Percentiles rank a stretch among this genome's conserved stretches.
Evolutionary conservation across 495 filamentous ascomycete genomes (phyloP).

Genomic region (Acidiella bohemica): DNA sequence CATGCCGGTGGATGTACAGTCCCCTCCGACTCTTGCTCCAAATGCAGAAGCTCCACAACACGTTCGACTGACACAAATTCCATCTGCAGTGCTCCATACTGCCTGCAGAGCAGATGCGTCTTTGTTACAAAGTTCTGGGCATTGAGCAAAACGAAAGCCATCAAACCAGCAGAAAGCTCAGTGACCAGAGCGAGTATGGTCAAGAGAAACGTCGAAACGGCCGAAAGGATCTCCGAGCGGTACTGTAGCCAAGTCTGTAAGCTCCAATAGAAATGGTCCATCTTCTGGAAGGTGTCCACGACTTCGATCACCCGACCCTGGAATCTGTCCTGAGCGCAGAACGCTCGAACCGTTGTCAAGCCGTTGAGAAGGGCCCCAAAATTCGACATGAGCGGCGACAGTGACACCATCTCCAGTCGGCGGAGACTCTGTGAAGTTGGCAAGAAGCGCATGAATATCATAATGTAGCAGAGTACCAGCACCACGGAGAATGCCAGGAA

Average conservation of each 20-base stretch:
- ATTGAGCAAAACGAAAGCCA: slow-evolving; percentile 59
- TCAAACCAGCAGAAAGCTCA: slow-evolving; percentile 53
- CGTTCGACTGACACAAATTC: slow-evolving; percentile 79
- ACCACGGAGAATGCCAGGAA: slow-evolving; percentile 58
- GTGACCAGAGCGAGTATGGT: slow-evolving; percentile 58
- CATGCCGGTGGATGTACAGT: slow-evolving; percentile 50
- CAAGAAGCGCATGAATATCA: slow-evolving; percentile 59
- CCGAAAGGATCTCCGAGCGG: slow-evolving; percentile 60
- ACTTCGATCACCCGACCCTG: slow-evolving; percentile 60
- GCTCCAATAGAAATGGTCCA: slow-evolving; percentile 89
- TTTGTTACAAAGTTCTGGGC: slow-evolving; percentile 49
- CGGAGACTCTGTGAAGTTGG: slow-evolving; percentile 72
- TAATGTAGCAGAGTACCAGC: slow-evolving; percentile 48
- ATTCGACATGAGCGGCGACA: slow-evolving; percentile 72
- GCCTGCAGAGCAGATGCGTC: slow-evolving; percentile 58
- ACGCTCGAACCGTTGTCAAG: slow-evolving; percentile 65
- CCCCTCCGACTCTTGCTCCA: slow-evolving; percentile 59
- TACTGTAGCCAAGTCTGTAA: slow-evolving; percentile 70
- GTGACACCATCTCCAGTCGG: slow-evolving; percentile 68
- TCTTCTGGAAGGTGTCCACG: slow-evolving; percentile 73
- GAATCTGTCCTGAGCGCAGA: slow-evolving; percentile 58
- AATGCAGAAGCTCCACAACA: slow-evolving; percentile 59
- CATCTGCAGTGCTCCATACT: slow-evolving; percentile 76
- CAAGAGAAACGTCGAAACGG: slow-evolving; percentile 53
- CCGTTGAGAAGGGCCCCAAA: slow-evolving; percentile 71